phyloP scores from a whole-genome alignment of 148 eudicot species.

The Chenopodium suecicum region DNA sequence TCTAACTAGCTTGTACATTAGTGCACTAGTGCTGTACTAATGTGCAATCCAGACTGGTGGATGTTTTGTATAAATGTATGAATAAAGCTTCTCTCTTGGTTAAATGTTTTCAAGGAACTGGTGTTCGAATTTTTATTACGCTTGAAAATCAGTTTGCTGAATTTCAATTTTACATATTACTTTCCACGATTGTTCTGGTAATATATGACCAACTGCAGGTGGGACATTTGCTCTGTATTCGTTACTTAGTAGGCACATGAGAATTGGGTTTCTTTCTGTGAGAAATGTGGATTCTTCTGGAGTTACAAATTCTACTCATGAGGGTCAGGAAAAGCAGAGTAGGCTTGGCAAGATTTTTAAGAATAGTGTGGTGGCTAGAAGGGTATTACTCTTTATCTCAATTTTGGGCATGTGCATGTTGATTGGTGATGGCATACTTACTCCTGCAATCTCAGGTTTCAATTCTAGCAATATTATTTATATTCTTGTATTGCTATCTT shows the following conservation, averaged over 20 bases:
- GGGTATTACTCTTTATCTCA: constrained; percentile 60
- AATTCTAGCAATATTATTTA: background rate
- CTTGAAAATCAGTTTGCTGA: background rate
- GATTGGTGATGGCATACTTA: constrained; percentile 74
- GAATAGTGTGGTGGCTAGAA: constrained; percentile 53
- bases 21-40: background rate
- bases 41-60: background rate
- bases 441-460: constrained; percentile 78
- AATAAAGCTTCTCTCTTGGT: background rate
- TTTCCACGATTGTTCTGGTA: background rate
- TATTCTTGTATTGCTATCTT: background rate
- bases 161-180: constrained; percentile 1
- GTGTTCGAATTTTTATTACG: background rate
- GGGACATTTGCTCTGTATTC: constrained; percentile 75
- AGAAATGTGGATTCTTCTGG: constrained; percentile 23
- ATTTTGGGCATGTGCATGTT: constrained; percentile 80
- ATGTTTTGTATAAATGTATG: background rate
- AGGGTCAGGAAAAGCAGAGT: constrained; percentile 33
- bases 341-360: constrained; percentile 48
- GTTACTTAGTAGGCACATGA: constrained; percentile 61
- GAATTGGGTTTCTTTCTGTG: constrained; percentile 49
- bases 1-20: background rate
- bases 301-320: constrained; percentile 23
- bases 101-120: background rate
- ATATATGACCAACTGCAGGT: constrained; percentile 37